Conservation (phyloP, 306 rosid genomes). For the Casuarina glauca region DNA sequence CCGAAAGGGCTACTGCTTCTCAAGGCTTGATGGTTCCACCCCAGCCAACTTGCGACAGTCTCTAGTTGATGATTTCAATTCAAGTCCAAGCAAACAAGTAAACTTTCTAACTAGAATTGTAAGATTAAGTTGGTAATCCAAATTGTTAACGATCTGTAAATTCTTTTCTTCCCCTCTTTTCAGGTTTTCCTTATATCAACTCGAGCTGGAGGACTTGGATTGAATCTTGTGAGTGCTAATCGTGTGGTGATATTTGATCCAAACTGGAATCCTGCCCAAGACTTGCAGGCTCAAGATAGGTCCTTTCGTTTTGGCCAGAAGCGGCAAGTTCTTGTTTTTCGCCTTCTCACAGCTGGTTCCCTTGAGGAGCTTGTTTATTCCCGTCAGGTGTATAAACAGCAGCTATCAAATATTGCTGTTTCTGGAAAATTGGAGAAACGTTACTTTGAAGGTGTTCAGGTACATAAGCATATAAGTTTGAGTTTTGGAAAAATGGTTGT, state of each 20-base stretch:
- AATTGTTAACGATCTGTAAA: slow-evolving; percentile 15
- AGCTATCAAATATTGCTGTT: slow-evolving; percentile 85
- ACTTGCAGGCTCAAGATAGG: slow-evolving; percentile 94
- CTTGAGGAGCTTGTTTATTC: slow-evolving; percentile 93
- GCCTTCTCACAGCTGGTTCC: slow-evolving; percentile 91
- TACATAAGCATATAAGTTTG: slow-evolving; percentile 30
- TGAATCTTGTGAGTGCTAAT: slow-evolving; percentile 97
- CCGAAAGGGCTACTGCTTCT: slow-evolving; percentile 85
- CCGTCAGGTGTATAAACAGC: slow-evolving; percentile 96
- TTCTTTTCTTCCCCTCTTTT: slow-evolving; percentile 15
- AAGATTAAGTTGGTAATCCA: slow-evolving; percentile 18
- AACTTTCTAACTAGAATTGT: slow-evolving; percentile 23
- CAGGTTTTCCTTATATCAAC: slow-evolving; percentile 95
- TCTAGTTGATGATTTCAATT: slow-evolving; percentile 86
- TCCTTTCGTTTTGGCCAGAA: slow-evolving; percentile 94
- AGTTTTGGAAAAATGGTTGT: background rate
- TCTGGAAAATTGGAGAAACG: slow-evolving; percentile 95
- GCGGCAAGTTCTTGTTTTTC: slow-evolving; percentile 87
- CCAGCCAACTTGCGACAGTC: slow-evolving; percentile 80
- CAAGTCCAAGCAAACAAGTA: slow-evolving; percentile 93
- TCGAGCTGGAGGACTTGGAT: slow-evolving; percentile 94
- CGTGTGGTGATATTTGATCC: slow-evolving; percentile 96
- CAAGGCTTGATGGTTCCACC: slow-evolving; percentile 95
- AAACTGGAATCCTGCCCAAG: slow-evolving; percentile 98
- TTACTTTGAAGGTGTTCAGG: slow-evolving; percentile 98